Percentiles rank a stretch among this genome's conserved stretches.
Evolutionary conservation across 73 alveolate species (phyloP).

Genomic region (Blepharisma japonicum): DNA sequence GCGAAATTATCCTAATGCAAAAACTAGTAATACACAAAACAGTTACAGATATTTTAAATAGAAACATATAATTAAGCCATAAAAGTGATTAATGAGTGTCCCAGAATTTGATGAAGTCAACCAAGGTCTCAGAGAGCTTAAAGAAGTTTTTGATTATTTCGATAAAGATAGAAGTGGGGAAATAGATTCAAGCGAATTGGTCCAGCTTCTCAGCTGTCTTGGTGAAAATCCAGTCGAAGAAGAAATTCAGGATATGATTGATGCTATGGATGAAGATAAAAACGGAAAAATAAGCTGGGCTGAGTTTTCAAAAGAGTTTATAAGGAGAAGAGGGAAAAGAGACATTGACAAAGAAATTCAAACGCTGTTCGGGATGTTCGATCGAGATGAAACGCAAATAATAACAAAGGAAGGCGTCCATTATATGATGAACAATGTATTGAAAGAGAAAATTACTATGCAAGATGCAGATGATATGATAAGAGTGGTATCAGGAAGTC

Average conservation of each 20-base stretch:
- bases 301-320: conserved; percentile 1
- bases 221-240: conserved; percentile 24
- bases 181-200: not conserved
- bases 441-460: conserved; percentile 5
- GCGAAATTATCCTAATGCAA: too few species aligned
- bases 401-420: conserved; percentile 12
- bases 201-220: not conserved
- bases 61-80: too few species aligned
- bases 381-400: not conserved
- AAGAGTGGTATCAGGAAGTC: conserved; percentile 1
- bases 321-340: not conserved
- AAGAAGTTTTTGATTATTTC: conserved; percentile 18
- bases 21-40: too few species aligned
- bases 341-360: conserved; percentile 10
- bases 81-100: too few species aligned
- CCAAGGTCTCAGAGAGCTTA: not conserved
- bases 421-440: not conserved
- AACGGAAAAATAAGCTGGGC: not conserved
- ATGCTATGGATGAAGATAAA: conserved; percentile 12
- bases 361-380: conserved; percentile 1
- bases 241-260: conserved; percentile 17
- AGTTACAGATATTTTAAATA: too few species aligned
- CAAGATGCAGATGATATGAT: conserved; percentile 26
- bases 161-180: not conserved
- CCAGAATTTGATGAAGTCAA: too few species aligned